Evolutionary conservation across 441 rosid genomes (phyloP).

Genomic region (Melastoma candidum): DNA sequence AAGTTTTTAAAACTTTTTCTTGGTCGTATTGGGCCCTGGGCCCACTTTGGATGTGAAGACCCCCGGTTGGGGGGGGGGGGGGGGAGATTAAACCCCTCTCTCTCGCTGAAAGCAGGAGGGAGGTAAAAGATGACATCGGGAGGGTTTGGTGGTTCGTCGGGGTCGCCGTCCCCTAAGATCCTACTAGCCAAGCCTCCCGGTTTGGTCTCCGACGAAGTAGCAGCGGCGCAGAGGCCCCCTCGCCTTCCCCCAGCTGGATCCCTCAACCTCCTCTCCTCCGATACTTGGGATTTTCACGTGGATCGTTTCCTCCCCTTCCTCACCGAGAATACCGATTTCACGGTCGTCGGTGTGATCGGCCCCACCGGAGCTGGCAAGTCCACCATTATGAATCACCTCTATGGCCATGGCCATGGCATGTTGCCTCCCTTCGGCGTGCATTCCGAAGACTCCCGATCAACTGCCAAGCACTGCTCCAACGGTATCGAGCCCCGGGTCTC

Average conservation of each 20-base stretch:
- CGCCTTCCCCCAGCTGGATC: constrained; percentile 62
- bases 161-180: constrained; percentile 54
- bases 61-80: too few relatives aligned
- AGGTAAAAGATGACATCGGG: too few relatives aligned
- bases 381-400: constrained; percentile 67
- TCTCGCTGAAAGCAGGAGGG: too few relatives aligned
- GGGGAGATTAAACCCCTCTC: too few relatives aligned
- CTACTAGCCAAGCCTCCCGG: constrained; percentile 58
- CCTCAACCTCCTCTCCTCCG: constrained; percentile 61
- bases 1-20: constrained; percentile 1
- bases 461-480: constrained; percentile 59
- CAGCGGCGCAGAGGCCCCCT: constrained; percentile 44
- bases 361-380: constrained; percentile 75
- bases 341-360: constrained; percentile 76
- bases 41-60: too few relatives aligned
- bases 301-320: constrained; percentile 80
- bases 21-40: too few relatives aligned
- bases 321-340: constrained; percentile 76
- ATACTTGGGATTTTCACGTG: constrained; percentile 78
- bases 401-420: constrained; percentile 67
- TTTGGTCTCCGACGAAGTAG: constrained; percentile 36
- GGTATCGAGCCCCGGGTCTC: constrained; percentile 85
- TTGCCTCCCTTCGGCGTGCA: constrained; percentile 52
- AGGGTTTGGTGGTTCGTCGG: constrained; percentile 12
- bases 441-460: constrained; percentile 54